Evolutionary conservation across 768 basidiomycete genomes (phyloP).

Genomic region (Clavaria fumosa): DNA sequence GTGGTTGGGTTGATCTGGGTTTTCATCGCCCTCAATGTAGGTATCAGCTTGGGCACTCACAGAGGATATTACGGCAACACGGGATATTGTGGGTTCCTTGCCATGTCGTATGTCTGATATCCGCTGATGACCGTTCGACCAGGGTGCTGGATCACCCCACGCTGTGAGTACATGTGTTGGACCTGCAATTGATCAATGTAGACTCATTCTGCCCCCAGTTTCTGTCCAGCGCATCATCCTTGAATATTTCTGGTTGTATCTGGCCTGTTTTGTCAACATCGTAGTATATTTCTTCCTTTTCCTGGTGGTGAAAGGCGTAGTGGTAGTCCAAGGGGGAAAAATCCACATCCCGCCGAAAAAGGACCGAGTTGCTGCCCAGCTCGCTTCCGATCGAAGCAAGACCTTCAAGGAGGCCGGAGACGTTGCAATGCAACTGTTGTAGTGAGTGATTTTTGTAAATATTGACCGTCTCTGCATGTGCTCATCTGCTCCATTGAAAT

Average conservation of each 20-base stretch:
- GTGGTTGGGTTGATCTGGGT: constrained; percentile 21
- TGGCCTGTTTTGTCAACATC: constrained; percentile 22
- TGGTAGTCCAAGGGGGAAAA: constrained; percentile 1
- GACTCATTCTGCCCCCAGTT: no score
- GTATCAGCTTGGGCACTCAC: constrained; percentile 19
- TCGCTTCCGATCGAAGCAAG: not conserved
- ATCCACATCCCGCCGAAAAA: not conserved
- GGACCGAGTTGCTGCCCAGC: not conserved
- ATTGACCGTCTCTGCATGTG: not conserved
- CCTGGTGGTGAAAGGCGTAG: constrained; percentile 10
- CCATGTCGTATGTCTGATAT: not conserved
- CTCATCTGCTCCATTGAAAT: not conserved
- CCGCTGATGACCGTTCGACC: not conserved
- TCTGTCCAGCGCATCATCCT: constrained; percentile 22
- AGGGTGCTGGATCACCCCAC: constrained; percentile 31
- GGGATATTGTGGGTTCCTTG: constrained; percentile 16
- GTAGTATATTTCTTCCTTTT: constrained; percentile 24
- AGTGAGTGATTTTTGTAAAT: constrained; percentile 17
- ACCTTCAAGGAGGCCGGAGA: constrained; percentile 5
- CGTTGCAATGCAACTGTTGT: constrained; percentile 25
- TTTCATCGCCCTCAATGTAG: constrained; percentile 20
- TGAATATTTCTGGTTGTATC: constrained; percentile 31
- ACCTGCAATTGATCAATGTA: no score
- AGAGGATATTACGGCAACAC: constrained; percentile 24
- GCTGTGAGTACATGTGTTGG: no score